Percentiles rank a stretch among this genome's conserved stretches.
Evolutionary conservation across 202 grass and related monocot species (phyloP).

Genomic region (Saccharum hybrid): DNA sequence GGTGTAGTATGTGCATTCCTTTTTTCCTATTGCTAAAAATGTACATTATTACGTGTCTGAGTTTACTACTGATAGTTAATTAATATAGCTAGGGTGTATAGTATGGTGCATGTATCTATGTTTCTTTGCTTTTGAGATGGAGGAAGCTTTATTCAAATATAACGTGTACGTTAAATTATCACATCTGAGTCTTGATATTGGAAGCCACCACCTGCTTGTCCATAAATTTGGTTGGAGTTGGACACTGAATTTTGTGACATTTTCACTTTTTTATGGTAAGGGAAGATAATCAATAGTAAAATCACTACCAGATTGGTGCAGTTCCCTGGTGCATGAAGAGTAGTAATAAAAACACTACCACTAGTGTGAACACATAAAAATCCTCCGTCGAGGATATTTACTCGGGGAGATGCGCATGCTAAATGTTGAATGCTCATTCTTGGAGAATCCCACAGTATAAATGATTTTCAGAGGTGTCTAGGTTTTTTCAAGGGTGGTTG

Average conservation of each 20-base stretch:
- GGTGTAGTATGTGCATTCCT: not conserved
- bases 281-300: not conserved
- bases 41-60: slow-evolving; percentile 18
- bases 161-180: not conserved
- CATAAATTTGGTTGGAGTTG: not conserved
- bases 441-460: not conserved
- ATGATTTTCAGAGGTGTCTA: too few species aligned
- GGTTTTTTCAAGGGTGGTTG: too few species aligned
- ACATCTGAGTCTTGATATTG: not conserved
- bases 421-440: too few species aligned
- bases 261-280: not conserved
- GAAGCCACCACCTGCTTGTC: not conserved
- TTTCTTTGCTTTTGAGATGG: not conserved
- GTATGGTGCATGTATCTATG: not conserved
- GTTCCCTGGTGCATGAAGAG: too few species aligned
- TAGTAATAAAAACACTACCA: not conserved
- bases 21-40: slow-evolving; percentile 7
- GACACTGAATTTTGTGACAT: not conserved
- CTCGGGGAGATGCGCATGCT: too few species aligned
- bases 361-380: too few species aligned
- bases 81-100: not conserved
- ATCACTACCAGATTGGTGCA: not conserved
- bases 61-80: not conserved
- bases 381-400: too few species aligned
- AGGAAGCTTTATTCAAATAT: not conserved